Percentiles rank a stretch among this genome's conserved stretches.
phyloP scores from a whole-genome alignment of 176 grass and related monocot species.

The Dendrocalamus sinicus region DNA sequence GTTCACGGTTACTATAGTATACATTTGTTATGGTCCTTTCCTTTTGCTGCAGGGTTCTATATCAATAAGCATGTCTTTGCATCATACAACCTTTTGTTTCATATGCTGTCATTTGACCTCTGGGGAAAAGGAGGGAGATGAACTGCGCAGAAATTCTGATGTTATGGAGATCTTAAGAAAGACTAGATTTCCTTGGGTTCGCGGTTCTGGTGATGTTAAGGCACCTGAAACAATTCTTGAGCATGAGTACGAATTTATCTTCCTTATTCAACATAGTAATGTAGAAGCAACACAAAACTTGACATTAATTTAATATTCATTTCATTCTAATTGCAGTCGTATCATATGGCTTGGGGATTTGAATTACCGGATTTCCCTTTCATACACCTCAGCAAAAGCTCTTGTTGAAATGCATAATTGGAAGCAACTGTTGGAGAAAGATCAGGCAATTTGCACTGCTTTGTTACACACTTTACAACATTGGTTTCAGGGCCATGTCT shows the following conservation, averaged over 20 bases:
- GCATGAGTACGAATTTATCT: conserved; percentile 68
- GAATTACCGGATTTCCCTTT: conserved; percentile 96
- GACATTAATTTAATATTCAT: not conserved
- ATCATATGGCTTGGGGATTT: conserved; percentile 99
- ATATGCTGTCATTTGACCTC: conserved; percentile 90
- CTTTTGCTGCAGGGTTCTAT: conserved; percentile 84
- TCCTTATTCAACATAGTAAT: conserved; percentile 25
- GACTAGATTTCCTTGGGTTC: conserved; percentile 81
- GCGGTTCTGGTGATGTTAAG: conserved; percentile 51
- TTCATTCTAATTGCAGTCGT: conserved; percentile 57
- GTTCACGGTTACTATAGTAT: not conserved
- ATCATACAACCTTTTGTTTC: conserved; percentile 92
- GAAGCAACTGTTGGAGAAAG: conserved; percentile 92
- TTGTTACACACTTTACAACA: not conserved
- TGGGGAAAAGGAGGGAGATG: conserved; percentile 96
- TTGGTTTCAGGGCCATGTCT: conserved; percentile 19
- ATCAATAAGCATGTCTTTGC: conserved; percentile 95
- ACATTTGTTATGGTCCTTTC: conserved; percentile 1
- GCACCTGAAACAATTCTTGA: conserved; percentile 91
- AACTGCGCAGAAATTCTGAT: conserved; percentile 84
- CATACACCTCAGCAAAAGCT: conserved; percentile 80
- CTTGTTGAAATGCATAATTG: conserved; percentile 95
- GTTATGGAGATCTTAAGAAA: conserved; percentile 87
- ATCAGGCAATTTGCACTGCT: conserved; percentile 69
- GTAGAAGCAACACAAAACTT: not conserved